Evolutionary conservation across 768 basidiomycete species (phyloP).

Genomic region (Sarcodon aspratus): DNA sequence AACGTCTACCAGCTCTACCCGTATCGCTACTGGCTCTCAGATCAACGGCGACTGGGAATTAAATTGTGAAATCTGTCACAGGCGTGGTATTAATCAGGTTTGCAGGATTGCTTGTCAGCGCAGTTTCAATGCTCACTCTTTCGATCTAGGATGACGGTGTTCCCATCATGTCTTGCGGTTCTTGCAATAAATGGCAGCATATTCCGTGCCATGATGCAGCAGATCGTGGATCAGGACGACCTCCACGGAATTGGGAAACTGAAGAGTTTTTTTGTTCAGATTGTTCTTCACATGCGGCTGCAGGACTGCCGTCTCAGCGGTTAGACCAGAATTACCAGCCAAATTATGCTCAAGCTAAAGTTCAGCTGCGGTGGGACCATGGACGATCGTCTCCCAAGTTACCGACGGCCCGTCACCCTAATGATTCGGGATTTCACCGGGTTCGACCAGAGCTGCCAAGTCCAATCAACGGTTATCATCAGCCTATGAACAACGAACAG

Average conservation of each 20-base stretch:
- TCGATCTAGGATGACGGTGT: slow-evolving; percentile 59
- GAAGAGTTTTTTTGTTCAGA: slow-evolving; percentile 71
- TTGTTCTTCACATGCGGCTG: slow-evolving; percentile 27
- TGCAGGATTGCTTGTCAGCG: slow-evolving; percentile 13
- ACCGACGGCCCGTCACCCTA: not conserved
- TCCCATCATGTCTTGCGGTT: slow-evolving; percentile 73
- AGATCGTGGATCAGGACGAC: slow-evolving; percentile 52
- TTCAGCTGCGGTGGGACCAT: not conserved
- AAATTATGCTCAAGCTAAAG: not conserved
- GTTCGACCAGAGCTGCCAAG: not conserved
- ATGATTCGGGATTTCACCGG: not conserved
- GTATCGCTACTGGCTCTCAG: slow-evolving; percentile 3
- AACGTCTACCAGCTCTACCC: slow-evolving; percentile 7
- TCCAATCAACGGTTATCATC: not conserved
- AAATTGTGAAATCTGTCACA: slow-evolving; percentile 79
- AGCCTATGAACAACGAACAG: not conserved
- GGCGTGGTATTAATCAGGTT: slow-evolving; percentile 64
- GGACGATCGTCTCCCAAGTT: not conserved
- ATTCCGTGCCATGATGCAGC: slow-evolving; percentile 71
- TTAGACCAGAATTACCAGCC: too few species aligned
- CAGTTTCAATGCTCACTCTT: slow-evolving; percentile 5
- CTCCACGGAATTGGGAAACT: slow-evolving; percentile 71
- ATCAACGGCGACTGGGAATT: slow-evolving; percentile 57
- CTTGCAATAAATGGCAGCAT: slow-evolving; percentile 85
- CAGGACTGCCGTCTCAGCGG: not conserved